Evolutionary conservation across 2,329 filamentous ascomycete genomes (phyloP).

Genomic region (Beauveria asiatica): DNA sequence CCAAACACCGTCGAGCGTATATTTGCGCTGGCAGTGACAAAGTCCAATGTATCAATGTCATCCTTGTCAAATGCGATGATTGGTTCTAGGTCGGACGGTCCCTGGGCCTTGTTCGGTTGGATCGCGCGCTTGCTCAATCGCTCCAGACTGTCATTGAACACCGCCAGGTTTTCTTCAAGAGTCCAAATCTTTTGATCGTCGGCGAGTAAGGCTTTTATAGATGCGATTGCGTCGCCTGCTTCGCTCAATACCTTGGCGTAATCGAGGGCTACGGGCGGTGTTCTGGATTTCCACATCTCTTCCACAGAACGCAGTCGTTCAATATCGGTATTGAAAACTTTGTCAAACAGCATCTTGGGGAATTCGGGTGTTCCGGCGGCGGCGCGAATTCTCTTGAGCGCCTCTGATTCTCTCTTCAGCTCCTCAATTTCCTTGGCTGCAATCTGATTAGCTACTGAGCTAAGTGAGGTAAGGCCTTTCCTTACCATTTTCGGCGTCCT

Average conservation of each 20-base stretch:
- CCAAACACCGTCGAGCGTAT: constrained; percentile 82
- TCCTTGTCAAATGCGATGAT: constrained; percentile 92
- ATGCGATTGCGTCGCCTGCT: constrained; percentile 37
- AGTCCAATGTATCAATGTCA: constrained; percentile 88
- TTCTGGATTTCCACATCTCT: constrained; percentile 90
- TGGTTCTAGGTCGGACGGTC: constrained; percentile 44
- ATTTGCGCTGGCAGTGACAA: constrained; percentile 85
- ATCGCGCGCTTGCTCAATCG: constrained; percentile 68
- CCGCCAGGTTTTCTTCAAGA: constrained; percentile 71
- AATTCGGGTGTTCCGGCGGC: constrained; percentile 75
- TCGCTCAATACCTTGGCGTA: constrained; percentile 54
- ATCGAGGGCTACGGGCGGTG: constrained; percentile 62
- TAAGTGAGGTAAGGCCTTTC: constrained; percentile 10
- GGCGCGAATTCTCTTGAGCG: constrained; percentile 72
- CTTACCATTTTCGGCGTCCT: constrained; percentile 69
- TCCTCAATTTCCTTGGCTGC: constrained; percentile 75
- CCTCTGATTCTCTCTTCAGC: constrained; percentile 72
- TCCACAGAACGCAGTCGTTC: constrained; percentile 75
- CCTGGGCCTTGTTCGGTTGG: constrained; percentile 45
- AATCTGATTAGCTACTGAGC: constrained; percentile 15
- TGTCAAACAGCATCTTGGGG: constrained; percentile 74
- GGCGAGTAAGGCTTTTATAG: constrained; percentile 45
- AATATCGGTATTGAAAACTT: constrained; percentile 84
- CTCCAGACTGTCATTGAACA: constrained; percentile 77
- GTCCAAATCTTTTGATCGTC: constrained; percentile 74